Base-by-base conservation (phyloP, 208 protist genomes). In the Strigomonas galati region DNA sequence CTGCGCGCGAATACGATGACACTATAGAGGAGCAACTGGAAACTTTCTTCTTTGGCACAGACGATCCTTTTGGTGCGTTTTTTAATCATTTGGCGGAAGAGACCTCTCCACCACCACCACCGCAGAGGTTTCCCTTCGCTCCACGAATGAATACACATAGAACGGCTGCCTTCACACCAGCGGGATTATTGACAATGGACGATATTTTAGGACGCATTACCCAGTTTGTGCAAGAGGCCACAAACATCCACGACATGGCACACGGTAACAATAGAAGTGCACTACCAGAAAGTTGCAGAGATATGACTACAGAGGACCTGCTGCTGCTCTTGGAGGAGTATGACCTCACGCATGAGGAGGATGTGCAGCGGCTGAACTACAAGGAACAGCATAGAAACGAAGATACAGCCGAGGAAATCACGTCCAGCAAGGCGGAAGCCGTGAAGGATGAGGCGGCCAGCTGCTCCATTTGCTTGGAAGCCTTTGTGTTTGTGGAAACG, bases 381-480 rank as follows among this genome's bases (percentile, higher is more conserved):
- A 46, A 19, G 40, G 40, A 46, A 15, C 12, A 9, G 15, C 40
- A 46, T 15, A 4, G 40, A 4, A 9, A 17, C 40, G 40, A 19
- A 15, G 5, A 9, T 15, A 19, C 40, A 15, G 9, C 40, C 10
- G 40, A 19, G 5, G 40, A 2, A 9, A 2, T 37, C 53, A 58
- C 53, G 30, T 44, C 17, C 27, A 24, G 27, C 6, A 19, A n/a
- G 32, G 32, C 6, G 44, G 9, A 37, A 24, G 55, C 2, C 5
- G 12, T 2, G 32, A 35, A 44, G n/a, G n/a, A 37, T 21, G 55
- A 61, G 32, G 32, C 12, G 26, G 27, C 26, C 6, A 23, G 17
- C 32, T 61, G 55, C 19, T 23, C 55, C 32, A 61, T 61, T 19
- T 61, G 55, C n/a, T 23, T 46, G n/a, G 55, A 61, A 9, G 10